Base-by-base conservation (phyloP, 1,284 basidiomycete species). In the Mycosarcoma maydis region DNA sequence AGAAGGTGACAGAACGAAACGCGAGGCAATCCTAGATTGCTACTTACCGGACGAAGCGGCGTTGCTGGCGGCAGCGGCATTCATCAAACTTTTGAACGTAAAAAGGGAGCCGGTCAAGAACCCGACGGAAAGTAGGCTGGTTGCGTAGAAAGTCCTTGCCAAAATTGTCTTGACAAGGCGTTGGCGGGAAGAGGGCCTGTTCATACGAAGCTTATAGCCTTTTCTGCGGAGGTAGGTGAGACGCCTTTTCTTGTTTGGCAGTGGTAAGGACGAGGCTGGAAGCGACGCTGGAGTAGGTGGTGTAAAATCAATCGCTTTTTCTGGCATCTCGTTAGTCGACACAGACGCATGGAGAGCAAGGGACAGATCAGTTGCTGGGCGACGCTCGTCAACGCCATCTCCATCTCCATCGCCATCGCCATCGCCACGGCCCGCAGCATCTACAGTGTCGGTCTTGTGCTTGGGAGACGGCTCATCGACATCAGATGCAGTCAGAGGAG, bases 21-120 rank as follows among this genome's bases (percentile, higher is more conserved):
- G 16, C n/a, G 42, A 20, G 17, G 19, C 39, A 24, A 37, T 22
- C 6, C 10, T 14, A 24, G 41, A 13, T 20, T 20, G 34, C 40
- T 53, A 50, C 19, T 47, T 47, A 22, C 33, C 49, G 20, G 34
- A 36, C 1, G 46, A 50, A 27, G 55, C 26, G 42, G 61, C 50
- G 23, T 65, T 58, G 14, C 55, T 55, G 16, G 51, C 46, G 29
- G 65, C 65, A 17, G 58, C 58, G 11, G 65, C 51, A 22, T 62
- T 61, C 53, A 68, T 52, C 58, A 68, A 38, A 30, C 54, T 54
- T 54, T 62, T 68, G 54, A 68, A 68, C 3, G 65, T 68, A 24
- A 68, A 68, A 4, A 68, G 32, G 1, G 54, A 57, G 23, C 65
- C 65, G 17, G 45, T 34, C 11, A 68, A 22, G 47, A 68, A 68